These are phyloP conservation scores for Fusarium sp. DNA, from an alignment of 2,329 filamentous ascomycete species.

Conservation along the genomic window DNA sequence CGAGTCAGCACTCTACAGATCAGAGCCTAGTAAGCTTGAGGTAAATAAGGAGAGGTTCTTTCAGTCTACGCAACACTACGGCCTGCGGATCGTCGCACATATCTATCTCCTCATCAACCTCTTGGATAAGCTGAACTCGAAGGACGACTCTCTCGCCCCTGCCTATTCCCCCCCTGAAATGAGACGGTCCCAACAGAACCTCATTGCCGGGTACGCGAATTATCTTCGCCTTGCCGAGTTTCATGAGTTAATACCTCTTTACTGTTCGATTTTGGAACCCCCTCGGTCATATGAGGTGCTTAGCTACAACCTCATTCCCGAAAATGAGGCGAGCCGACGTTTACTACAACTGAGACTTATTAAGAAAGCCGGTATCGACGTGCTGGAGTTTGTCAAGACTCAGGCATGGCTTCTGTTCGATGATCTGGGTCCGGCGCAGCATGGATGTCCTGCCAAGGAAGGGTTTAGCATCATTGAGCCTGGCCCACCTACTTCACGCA, in stretches of 20 bases:
- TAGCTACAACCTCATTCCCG: constrained; percentile 78
- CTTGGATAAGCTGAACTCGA: constrained; percentile 66
- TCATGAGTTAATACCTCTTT: constrained; percentile 84
- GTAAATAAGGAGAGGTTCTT: constrained; percentile 61
- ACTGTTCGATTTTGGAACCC: constrained; percentile 80
- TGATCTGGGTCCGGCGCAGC: constrained; percentile 52
- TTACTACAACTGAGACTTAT: constrained; percentile 78
- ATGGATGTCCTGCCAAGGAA: constrained; percentile 53
- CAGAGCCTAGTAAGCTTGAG: constrained; percentile 43
- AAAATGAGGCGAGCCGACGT: constrained; percentile 73
- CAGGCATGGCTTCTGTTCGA: constrained; percentile 67
- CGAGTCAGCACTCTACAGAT: constrained; percentile 44
- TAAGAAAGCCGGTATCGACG: constrained; percentile 77
- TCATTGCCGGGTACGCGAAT: constrained; percentile 84
- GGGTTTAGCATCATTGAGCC: constrained; percentile 64
- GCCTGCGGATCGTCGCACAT: constrained; percentile 76
- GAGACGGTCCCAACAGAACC: constrained; percentile 72
- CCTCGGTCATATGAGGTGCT: constrained; percentile 76
- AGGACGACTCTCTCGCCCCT: constrained; percentile 23
- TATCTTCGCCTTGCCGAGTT: constrained; percentile 78
- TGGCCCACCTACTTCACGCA: constrained; percentile 45
- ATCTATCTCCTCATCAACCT: constrained; percentile 72
- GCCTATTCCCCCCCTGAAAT: constrained; percentile 32
- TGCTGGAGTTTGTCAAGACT: constrained; percentile 76
- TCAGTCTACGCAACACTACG: constrained; percentile 67